Conservation (phyloP, 2,329 filamentous ascomycete species). For the Thelonectria olida region DNA sequence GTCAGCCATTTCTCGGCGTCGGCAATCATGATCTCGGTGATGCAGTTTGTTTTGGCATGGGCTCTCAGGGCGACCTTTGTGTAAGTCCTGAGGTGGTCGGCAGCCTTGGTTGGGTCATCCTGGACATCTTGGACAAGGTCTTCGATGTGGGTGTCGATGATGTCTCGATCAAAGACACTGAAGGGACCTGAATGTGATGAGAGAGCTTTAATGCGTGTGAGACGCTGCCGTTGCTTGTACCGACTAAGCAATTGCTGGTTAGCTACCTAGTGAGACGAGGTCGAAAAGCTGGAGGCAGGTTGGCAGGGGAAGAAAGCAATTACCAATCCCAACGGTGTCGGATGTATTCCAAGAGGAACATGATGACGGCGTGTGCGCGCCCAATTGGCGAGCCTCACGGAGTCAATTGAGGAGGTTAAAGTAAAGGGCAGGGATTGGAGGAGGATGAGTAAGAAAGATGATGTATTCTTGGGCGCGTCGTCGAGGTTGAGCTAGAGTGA, state of each 20-base stretch:
- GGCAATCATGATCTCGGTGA: conserved; percentile 86
- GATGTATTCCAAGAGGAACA: conserved; percentile 66
- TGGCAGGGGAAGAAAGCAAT: conserved; percentile 9
- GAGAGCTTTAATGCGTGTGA: conserved; percentile 73
- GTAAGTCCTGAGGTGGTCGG: conserved; percentile 84
- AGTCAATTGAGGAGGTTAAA: background rate
- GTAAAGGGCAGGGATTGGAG: background rate
- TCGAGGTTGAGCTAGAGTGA: background rate
- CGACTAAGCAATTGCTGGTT: conserved; percentile 65
- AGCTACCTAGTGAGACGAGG: conserved; percentile 35
- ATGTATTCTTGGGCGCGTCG: too few relatives aligned
- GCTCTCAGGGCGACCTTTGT: conserved; percentile 86
- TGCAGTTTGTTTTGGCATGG: conserved; percentile 86
- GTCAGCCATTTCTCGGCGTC: conserved; percentile 79
- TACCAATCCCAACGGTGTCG: conserved; percentile 78
- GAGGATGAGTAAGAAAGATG: background rate
- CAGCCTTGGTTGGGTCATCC: conserved; percentile 68
- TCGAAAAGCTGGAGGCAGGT: background rate
- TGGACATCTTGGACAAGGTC: conserved; percentile 83
- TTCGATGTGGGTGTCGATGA: conserved; percentile 78
- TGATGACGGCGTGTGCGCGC: conserved; percentile 25
- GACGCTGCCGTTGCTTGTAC: conserved; percentile 81
- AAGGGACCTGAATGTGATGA: conserved; percentile 73
- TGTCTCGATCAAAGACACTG: conserved; percentile 69
- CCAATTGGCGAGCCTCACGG: too few relatives aligned